Conservation (phyloP, 495 filamentous ascomycete genomes). For the Talaromyces thailandensis region DNA sequence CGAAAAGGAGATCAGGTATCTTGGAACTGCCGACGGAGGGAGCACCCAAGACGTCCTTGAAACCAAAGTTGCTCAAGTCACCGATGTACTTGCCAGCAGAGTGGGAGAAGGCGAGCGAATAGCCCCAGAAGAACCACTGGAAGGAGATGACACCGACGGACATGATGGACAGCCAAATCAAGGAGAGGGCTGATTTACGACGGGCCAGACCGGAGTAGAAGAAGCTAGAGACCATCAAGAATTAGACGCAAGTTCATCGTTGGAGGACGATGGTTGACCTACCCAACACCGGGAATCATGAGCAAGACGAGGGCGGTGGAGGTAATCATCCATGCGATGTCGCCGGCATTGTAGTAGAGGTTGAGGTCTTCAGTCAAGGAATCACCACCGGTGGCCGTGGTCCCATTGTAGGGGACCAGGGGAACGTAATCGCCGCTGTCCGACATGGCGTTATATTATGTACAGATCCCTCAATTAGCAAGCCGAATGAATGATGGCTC, state of each 20-base stretch:
- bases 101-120: conserved; percentile 88
- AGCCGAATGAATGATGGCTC: background rate
- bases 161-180: conserved; percentile 97
- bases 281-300: conserved; percentile 97
- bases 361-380: conserved; percentile 69
- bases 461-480: background rate
- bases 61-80: conserved; percentile 76
- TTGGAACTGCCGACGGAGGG: conserved; percentile 74
- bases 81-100: conserved; percentile 76
- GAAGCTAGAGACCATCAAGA: conserved; percentile 44
- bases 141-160: conserved; percentile 83
- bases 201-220: conserved; percentile 98
- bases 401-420: conserved; percentile 55
- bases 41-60: conserved; percentile 67
- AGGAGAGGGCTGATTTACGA: conserved; percentile 85
- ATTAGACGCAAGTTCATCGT: background rate
- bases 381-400: conserved; percentile 59
- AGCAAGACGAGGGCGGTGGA: conserved; percentile 84
- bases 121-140: conserved; percentile 99
- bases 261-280: conserved; percentile 3
- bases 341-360: conserved; percentile 75
- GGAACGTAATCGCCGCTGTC: conserved; percentile 7
- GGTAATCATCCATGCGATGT: conserved; percentile 87
- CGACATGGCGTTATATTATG: conserved; percentile 4
- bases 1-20: conserved; percentile 86